Conservation (phyloP, 345 rosid genomes). For the Eutrema heterophyllum region DNA sequence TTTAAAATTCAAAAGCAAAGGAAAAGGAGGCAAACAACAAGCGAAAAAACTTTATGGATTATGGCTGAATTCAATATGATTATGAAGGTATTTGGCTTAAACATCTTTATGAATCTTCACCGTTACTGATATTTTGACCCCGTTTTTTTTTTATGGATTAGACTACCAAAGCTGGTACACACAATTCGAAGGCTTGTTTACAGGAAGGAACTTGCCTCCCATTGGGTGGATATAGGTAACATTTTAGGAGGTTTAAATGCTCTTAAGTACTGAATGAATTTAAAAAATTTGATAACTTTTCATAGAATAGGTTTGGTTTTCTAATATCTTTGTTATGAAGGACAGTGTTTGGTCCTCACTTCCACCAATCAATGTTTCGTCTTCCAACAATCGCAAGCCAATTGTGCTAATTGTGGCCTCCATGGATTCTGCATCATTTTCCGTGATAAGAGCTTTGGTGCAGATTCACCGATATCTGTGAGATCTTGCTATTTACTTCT, state of each 20-base stretch:
- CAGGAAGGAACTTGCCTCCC: conserved; percentile 86
- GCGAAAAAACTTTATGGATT: too few species aligned
- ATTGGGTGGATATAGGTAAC: conserved; percentile 96
- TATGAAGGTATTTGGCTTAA: conserved; percentile 77
- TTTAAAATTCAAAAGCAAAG: too few species aligned
- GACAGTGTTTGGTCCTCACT: conserved; percentile 99
- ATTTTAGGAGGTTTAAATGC: neutral
- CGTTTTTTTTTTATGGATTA: conserved; percentile 27
- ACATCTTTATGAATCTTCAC: conserved; percentile 9
- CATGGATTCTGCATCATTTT: conserved; percentile 96
- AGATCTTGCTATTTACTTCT: conserved; percentile 32
- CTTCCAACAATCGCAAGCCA: conserved; percentile 54
- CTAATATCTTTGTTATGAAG: conserved; percentile 49
- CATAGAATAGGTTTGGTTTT: conserved; percentile 16
- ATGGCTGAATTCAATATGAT: conserved; percentile 87
- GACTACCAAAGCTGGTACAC: conserved; percentile 91
- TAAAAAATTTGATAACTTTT: neutral
- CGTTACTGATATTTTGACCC: conserved; percentile 23
- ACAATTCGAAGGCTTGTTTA: conserved; percentile 80
- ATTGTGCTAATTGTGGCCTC: conserved; percentile 67
- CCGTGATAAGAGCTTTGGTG: conserved; percentile 89
- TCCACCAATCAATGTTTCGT: conserved; percentile 65
- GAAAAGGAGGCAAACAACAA: too few species aligned
- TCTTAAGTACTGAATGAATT: neutral
- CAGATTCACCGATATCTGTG: conserved; percentile 94